Percentiles rank a stretch among this genome's conserved stretches.
Conservation (phyloP, 768 basidiomycete species). For the Tricholoma sp. region DNA sequence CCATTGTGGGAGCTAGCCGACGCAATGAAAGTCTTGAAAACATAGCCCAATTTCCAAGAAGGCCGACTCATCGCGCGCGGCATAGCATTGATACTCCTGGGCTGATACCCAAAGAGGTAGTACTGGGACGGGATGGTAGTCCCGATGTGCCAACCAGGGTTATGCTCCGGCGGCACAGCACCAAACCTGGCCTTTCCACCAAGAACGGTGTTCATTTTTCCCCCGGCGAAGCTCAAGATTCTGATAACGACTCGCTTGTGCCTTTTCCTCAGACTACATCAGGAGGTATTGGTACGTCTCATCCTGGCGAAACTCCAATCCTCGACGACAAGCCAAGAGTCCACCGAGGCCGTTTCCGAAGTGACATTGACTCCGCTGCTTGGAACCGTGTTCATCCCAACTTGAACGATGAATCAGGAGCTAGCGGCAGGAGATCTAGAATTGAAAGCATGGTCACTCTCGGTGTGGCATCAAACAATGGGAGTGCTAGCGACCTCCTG, state of each 20-base stretch:
- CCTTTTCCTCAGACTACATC: conserved; percentile 66
- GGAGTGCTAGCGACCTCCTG: conserved; percentile 63
- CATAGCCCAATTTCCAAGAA: conserved; percentile 43
- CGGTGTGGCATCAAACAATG: conserved; percentile 43
- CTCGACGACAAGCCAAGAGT: conserved; percentile 32
- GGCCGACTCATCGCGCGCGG: conserved; percentile 59
- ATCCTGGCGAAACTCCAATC: conserved; percentile 26
- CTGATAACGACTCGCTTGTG: conserved; percentile 38
- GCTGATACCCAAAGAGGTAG: conserved; percentile 44
- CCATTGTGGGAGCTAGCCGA: conserved; percentile 41
- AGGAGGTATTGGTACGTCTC: conserved; percentile 41
- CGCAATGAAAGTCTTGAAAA: conserved; percentile 44
- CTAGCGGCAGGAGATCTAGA: conserved; percentile 49
- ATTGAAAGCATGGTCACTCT: conserved; percentile 73
- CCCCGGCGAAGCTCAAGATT: conserved; percentile 28
- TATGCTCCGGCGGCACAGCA: conserved; percentile 54
- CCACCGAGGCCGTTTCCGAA: conserved; percentile 66
- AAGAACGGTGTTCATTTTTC: conserved; percentile 46
- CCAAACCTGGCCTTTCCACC: conserved; percentile 35
- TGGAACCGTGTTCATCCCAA: conserved; percentile 54
- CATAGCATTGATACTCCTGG: conserved; percentile 56
- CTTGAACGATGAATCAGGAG: conserved; percentile 65
- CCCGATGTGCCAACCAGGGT: conserved; percentile 49
- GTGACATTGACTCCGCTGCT: conserved; percentile 59
- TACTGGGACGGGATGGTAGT: conserved; percentile 48